A percentile compares a stretch with the other conserved stretches of the same genome.
These are phyloP conservation scores for Fusarium sp. DNA, from an alignment of 2,329 filamentous ascomycete species.

Conservation along the genomic window DNA sequence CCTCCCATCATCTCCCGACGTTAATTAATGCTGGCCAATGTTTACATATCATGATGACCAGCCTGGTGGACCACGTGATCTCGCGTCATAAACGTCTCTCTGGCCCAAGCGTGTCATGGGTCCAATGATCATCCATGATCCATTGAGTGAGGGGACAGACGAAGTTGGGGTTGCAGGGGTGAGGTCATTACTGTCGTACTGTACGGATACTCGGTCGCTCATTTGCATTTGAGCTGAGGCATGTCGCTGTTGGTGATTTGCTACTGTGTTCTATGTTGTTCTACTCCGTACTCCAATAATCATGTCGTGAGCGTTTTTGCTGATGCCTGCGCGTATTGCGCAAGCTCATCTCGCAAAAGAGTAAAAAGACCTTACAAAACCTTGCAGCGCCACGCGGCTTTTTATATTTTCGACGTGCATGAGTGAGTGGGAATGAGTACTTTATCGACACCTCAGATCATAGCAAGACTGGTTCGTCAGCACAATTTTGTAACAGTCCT, in stretches of 20 bases:
- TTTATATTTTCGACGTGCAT: constrained; percentile 34
- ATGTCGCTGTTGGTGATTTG: constrained; percentile 1
- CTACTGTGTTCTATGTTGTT: not conserved
- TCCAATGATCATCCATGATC: constrained; percentile 12
- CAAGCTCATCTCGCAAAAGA: constrained; percentile 24
- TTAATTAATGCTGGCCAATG: not conserved
- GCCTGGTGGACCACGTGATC: constrained; percentile 51
- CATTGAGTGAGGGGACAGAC: constrained; percentile 30
- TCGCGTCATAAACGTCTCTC: constrained; percentile 52
- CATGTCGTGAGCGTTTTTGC: not conserved
- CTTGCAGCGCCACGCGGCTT: constrained; percentile 46
- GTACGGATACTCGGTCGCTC: too few species aligned
- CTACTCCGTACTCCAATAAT: constrained; percentile 6
- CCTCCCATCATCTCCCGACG: too few species aligned
- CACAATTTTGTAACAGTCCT: not conserved
- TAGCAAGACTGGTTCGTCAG: not conserved
- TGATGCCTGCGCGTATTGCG: constrained; percentile 26
- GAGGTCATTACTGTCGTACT: constrained; percentile 30
- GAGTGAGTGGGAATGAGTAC: constrained; percentile 7
- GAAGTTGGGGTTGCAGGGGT: constrained; percentile 34
- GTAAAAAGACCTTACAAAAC: constrained; percentile 43
- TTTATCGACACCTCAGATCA: constrained; percentile 24
- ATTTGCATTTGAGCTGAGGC: constrained; percentile 1
- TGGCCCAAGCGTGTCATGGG: constrained; percentile 42
- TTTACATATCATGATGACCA: constrained; percentile 7